Conservation (phyloP, 805 yeast genomes). For the Schwanniomyces pseudopolymorphus region DNA sequence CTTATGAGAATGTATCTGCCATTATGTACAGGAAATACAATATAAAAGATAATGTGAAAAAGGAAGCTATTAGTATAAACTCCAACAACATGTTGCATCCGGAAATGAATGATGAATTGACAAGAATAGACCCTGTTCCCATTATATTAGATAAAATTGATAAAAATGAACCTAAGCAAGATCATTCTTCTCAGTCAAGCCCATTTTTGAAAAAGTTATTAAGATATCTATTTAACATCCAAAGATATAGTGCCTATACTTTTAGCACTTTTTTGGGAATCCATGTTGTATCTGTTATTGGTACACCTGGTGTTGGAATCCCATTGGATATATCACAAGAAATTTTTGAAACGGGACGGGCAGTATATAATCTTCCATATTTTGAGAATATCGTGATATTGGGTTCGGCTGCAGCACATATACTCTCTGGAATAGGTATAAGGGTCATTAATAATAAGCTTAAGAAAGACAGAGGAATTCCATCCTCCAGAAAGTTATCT, state of each 20-base stretch:
- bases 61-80: not conserved
- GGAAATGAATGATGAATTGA: not conserved
- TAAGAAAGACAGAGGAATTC: not conserved
- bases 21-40: not conserved
- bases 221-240: slow-evolving; percentile 28
- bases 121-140: slow-evolving; percentile 2
- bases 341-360: slow-evolving; percentile 57
- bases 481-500: not conserved
- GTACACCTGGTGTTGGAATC: slow-evolving; percentile 48
- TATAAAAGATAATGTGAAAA: too few species aligned
- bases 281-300: slow-evolving; percentile 54
- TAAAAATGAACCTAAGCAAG: not conserved
- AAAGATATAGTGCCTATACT: slow-evolving; percentile 61
- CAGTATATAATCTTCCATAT: slow-evolving; percentile 49
- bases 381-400: slow-evolving; percentile 50
- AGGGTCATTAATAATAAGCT: slow-evolving; percentile 37
- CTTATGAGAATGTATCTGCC: not conserved
- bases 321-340: slow-evolving; percentile 49
- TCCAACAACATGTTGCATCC: not conserved
- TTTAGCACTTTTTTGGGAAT: slow-evolving; percentile 56
- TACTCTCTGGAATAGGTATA: slow-evolving; percentile 50
- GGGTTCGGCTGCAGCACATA: slow-evolving; percentile 49
- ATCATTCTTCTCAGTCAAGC: not conserved
- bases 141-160: not conserved
- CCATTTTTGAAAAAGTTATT: slow-evolving; percentile 10